Percentiles rank a stretch among this genome's conserved stretches.
Evolutionary conservation across 768 basidiomycete species (phyloP).

Genomic region (Tubosaeta brunneosetosa): DNA sequence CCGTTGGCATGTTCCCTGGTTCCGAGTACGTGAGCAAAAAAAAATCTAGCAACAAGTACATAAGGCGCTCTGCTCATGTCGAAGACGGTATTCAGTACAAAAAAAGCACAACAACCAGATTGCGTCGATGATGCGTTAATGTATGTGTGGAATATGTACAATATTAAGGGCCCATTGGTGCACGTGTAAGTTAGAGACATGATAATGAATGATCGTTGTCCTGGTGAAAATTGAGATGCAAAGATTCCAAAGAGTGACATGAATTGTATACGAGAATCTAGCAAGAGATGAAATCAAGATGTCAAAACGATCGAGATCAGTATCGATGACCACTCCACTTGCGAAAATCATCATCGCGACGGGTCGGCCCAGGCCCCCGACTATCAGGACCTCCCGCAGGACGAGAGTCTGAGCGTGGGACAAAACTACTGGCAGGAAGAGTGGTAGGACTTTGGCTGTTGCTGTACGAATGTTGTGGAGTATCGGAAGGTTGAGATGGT

Average conservation of each 20-base stretch:
- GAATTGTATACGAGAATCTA: slow-evolving; percentile 32
- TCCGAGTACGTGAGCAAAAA: slow-evolving; percentile 6
- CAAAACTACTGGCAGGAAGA: slow-evolving; percentile 33
- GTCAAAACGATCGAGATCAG: slow-evolving; percentile 36
- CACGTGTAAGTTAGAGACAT: slow-evolving; percentile 32
- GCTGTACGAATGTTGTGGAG: slow-evolving; percentile 33
- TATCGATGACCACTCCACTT: slow-evolving; percentile 42
- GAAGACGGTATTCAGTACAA: slow-evolving; percentile 25
- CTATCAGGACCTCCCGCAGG: slow-evolving; percentile 29
- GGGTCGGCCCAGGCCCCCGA: slow-evolving; percentile 30
- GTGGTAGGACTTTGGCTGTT: slow-evolving; percentile 30
- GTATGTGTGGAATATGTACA: slow-evolving; percentile 32
- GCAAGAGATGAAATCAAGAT: slow-evolving; percentile 33
- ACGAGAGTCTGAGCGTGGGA: slow-evolving; percentile 40
- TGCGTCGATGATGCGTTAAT: slow-evolving; percentile 28
- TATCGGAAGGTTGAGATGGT: slow-evolving; percentile 32
- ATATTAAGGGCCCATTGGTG: slow-evolving; percentile 30
- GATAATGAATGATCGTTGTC: slow-evolving; percentile 37
- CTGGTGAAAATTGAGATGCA: slow-evolving; percentile 30
- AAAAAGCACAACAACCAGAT: slow-evolving; percentile 17
- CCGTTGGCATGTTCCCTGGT: slow-evolving; percentile 14
- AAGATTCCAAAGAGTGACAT: slow-evolving; percentile 32
- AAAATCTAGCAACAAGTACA: slow-evolving; percentile 23
- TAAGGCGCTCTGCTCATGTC: slow-evolving; percentile 24
- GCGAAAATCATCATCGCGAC: slow-evolving; percentile 45